Base-by-base conservation (phyloP, 2,329 filamentous ascomycete genomes). In the Colletotrichum cereale region DNA sequence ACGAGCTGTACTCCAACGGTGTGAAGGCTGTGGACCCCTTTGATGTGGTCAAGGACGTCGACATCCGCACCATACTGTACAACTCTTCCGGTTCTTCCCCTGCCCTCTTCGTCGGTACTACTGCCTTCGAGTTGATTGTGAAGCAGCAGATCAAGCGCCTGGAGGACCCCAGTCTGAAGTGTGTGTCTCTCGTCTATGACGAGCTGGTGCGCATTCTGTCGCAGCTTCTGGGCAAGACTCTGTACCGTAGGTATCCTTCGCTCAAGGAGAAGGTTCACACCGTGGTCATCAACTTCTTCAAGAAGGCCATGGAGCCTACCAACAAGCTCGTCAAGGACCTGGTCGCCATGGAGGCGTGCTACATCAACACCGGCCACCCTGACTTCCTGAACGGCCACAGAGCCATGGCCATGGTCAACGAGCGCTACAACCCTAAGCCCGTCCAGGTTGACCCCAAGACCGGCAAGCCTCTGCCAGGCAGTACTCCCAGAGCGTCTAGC, bases 31-130 rank as follows among this genome's bases (percentile, higher is more conserved):
- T 99, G 53, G 97, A 99, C 82, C 96, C 96, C 44, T 99, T 99
- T 81, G 96, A 99, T 78, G 89, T 95, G 75, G 95, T 98, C 82
- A 99, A 98, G 86, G 96, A 99, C 81, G 91, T 96, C 72, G 96
- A 99, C 79, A 99, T 99, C 77, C 92, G 97, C 76, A 98, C 94
- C 31, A 96, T 98, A 73, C 89, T 99, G 11, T 97, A 97, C 90
- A 99, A 99, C 89, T 98, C 96, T 31, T 98, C 96, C n/a, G 96
- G 96, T 80, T 96, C 96, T 38, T 97, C 96, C 1, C 96, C 96
- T 0, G 96, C 96, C 2, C 90, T 99, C 10, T 99, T 99, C 79
- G 96, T 99, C 38, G 96, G 96, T 67, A 98, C 96, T 10, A 97
- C 94, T 8, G 96, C 96, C n/a, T 99, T 99, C 78, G 96, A 99